Percentiles rank a stretch among this genome's conserved stretches.
Evolutionary conservation across 2,329 filamentous ascomycete genomes (phyloP).

Genomic region (Aspergillus sojae): DNA sequence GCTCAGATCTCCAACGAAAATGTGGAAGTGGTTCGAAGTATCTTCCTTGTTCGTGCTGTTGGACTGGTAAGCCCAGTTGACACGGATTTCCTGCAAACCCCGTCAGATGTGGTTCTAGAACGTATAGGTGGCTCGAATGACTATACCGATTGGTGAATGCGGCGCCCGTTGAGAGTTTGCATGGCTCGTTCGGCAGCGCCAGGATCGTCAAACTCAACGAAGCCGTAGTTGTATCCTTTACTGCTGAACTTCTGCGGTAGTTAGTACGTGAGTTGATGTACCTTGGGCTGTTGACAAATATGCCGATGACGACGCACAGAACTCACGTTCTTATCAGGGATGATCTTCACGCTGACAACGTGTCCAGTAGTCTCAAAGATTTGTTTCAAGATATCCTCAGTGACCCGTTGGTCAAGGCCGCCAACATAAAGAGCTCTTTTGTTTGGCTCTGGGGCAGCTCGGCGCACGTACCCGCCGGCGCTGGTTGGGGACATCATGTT

Average conservation of each 20-base stretch:
- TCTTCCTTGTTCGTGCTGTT: slow-evolving; percentile 95
- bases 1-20: slow-evolving; percentile 95
- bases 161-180: slow-evolving; percentile 92
- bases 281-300: not conserved
- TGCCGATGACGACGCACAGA: slow-evolving; percentile 1
- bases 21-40: slow-evolving; percentile 97
- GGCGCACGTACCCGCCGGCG: slow-evolving; percentile 77
- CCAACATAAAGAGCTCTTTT: slow-evolving; percentile 97
- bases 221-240: slow-evolving; percentile 98
- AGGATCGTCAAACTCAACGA: slow-evolving; percentile 98
- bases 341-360: slow-evolving; percentile 98
- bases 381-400: slow-evolving; percentile 92
- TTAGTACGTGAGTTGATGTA: slow-evolving; percentile 19
- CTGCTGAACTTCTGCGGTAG: slow-evolving; percentile 58
- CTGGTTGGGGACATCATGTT: slow-evolving; percentile 83
- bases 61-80: slow-evolving; percentile 99
- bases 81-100: slow-evolving; percentile 81
- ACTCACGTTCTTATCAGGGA: slow-evolving; percentile 98
- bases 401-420: slow-evolving; percentile 90
- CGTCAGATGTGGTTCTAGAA: slow-evolving; percentile 19
- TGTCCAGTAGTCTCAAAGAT: slow-evolving; percentile 99
- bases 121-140: not conserved
- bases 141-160: slow-evolving; percentile 90
- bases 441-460: slow-evolving; percentile 95
- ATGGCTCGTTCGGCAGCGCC: slow-evolving; percentile 95